Evolutionary conservation across 345 rosid genomes (phyloP), one percentile per base, ranked within the genome.

Genomic region (Ricinus communis): DNA sequence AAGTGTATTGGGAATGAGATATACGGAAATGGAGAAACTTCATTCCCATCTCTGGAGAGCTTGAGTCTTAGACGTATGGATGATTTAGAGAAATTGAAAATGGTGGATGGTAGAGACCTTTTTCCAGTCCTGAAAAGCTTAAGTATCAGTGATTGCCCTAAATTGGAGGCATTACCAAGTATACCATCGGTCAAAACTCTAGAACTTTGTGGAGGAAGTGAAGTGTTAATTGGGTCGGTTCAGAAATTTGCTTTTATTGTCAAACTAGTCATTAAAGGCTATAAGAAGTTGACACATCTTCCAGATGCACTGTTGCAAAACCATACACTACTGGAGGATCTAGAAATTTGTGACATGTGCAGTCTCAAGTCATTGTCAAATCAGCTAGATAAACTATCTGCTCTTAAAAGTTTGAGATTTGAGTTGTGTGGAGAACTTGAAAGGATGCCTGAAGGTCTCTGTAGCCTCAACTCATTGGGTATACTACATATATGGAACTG

Each of bases 401-500:
- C 67, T 40, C 66, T 74, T 9, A 67, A 33, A 12, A 0, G 1
- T 4, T 59, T 74, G 67, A 1, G 0, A 0, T 52, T 74, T 10
- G 0, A 2, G 0, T 0, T 0, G 0, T 59, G 65, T 11, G 0
- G 40, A 22, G 33, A 47, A 27, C 18, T 74, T 4, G 72, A 49
- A 38, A 53, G 30, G 56, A 59, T 74, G 71, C 72, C 68, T 1
- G 71, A 66, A 18, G 66, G 50, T 51, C 28, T 66, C 13, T 22
- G 13, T 4, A 53, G 27, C 57, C 22, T 56, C 7, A 50, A 11
- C 19, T 33, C 59, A 10, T 52, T 66, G 49, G 60, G 50, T 58
- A 12, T 18, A 19, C 16, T 66, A 11, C 0, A 3, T 10, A 66
- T 66, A 66, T 10, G 0, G 1, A 22, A 15, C 0, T 66, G 70